A percentile compares a stretch with the other conserved stretches of the same genome.
phyloP scores from a whole-genome alignment of 2,329 filamentous ascomycete species.

The Microcera coccophila region DNA sequence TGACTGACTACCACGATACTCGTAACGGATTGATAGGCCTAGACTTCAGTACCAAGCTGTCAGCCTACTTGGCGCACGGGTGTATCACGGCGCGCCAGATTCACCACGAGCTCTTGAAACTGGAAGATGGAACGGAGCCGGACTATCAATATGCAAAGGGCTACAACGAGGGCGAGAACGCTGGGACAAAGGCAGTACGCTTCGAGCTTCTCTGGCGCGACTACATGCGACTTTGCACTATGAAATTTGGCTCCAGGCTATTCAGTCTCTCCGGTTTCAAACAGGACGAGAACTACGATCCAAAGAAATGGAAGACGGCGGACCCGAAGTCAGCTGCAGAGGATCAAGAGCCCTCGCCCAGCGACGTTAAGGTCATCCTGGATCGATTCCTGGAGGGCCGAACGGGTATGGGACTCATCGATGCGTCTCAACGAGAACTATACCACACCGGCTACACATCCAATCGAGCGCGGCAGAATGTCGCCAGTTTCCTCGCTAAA shows the following conservation, averaged over 20 bases:
- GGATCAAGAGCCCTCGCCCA: slow-evolving; percentile 39
- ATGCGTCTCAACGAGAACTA: slow-evolving; percentile 72
- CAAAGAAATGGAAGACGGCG: slow-evolving; percentile 50
- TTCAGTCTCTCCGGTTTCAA: slow-evolving; percentile 65
- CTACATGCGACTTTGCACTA: slow-evolving; percentile 73
- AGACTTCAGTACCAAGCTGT: slow-evolving; percentile 73
- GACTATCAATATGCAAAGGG: slow-evolving; percentile 44
- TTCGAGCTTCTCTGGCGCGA: slow-evolving; percentile 76
- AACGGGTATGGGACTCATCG: slow-evolving; percentile 73
- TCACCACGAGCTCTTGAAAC: slow-evolving; percentile 61
- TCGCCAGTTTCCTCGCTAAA: slow-evolving; percentile 69
- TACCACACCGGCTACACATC: slow-evolving; percentile 74
- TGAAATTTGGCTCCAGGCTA: slow-evolving; percentile 63
- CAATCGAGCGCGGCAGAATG: slow-evolving; percentile 72
- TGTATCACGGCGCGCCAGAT: slow-evolving; percentile 70
- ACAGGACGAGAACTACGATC: slow-evolving; percentile 36
- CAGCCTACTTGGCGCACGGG: slow-evolving; percentile 68
- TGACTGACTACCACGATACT: slow-evolving; percentile 64
- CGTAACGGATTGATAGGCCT: slow-evolving; percentile 67
- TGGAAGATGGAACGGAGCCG: slow-evolving; percentile 59
- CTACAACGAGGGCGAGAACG: slow-evolving; percentile 67
- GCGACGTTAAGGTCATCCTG: slow-evolving; percentile 47
- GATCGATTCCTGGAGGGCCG: slow-evolving; percentile 61
- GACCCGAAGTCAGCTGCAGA: slow-evolving; percentile 26
- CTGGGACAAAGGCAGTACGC: slow-evolving; percentile 64